Evolutionary conservation across 306 rosid genomes (phyloP).

Genomic region (Prunus mongolica): DNA sequence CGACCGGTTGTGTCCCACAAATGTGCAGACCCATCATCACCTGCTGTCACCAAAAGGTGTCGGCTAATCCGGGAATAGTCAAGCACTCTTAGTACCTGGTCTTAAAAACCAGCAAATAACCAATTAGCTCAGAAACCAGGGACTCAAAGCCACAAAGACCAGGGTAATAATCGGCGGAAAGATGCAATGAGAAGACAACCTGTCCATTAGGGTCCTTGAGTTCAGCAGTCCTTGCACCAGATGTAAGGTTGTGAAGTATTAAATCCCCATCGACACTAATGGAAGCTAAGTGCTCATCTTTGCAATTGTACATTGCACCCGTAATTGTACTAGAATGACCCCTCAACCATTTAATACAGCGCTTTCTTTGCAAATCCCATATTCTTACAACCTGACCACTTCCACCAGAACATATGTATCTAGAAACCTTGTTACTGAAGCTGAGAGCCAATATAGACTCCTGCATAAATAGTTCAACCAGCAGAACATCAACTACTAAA

Average conservation of each 20-base stretch:
- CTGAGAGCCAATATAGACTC: constrained; percentile 80
- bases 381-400: constrained; percentile 91
- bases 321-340: constrained; percentile 86
- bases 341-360: constrained; percentile 89
- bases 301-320: constrained; percentile 91
- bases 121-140: constrained; percentile 42
- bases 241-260: constrained; percentile 92
- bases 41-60: constrained; percentile 93
- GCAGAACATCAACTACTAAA: constrained; percentile 11
- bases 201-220: constrained; percentile 92
- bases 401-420: constrained; percentile 95
- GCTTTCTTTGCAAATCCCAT: constrained; percentile 97
- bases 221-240: constrained; percentile 91
- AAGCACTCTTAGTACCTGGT: constrained; percentile 97
- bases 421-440: constrained; percentile 94
- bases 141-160: constrained; percentile 19
- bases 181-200: constrained; percentile 51
- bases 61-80: constrained; percentile 93
- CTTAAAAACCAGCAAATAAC: constrained; percentile 64
- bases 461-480: constrained; percentile 33
- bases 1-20: constrained; percentile 98
- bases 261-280: constrained; percentile 93
- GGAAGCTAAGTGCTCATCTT: constrained; percentile 97
- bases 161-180: constrained; percentile 5
- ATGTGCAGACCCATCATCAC: constrained; percentile 94